phyloP scores from a whole-genome alignment of 306 rosid genomes.

The Acacia acuminata region DNA sequence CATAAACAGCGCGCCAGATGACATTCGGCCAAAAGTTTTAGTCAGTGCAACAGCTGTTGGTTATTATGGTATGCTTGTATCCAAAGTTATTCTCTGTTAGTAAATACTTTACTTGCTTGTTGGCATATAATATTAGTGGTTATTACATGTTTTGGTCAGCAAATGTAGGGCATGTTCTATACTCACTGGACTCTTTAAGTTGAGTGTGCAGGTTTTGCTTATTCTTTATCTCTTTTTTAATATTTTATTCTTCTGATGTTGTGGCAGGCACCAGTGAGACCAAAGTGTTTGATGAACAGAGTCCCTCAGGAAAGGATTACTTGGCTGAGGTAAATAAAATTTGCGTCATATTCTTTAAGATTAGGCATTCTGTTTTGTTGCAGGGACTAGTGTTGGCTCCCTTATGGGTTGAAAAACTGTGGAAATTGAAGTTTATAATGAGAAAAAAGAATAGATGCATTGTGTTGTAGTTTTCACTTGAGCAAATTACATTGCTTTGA shows the following conservation, averaged over 20 bases:
- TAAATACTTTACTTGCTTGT: slow-evolving; percentile 1
- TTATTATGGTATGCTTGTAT: slow-evolving; percentile 73
- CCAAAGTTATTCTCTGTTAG: not conserved
- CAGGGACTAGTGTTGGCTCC: not conserved
- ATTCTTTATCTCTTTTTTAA: slow-evolving; percentile 12
- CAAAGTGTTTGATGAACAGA: slow-evolving; percentile 70
- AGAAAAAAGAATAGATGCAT: not conserved
- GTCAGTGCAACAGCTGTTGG: slow-evolving; percentile 98
- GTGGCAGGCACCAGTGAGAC: slow-evolving; percentile 80
- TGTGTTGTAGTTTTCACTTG: not conserved
- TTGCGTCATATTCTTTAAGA: not conserved
- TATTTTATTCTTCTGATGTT: slow-evolving; percentile 22
- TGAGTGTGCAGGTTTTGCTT: not conserved
- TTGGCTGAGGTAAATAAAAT: slow-evolving; percentile 79
- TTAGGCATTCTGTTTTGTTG: not conserved
- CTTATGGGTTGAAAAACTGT: not conserved
- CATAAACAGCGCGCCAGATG: slow-evolving; percentile 75
- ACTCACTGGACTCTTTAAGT: not conserved
- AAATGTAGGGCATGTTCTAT: slow-evolving; percentile 3
- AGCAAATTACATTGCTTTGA: slow-evolving; percentile 22
- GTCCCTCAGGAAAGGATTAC: slow-evolving; percentile 93
- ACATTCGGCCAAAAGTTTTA: slow-evolving; percentile 72
- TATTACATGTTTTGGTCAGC: not conserved
- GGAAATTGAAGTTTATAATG: too few species aligned
- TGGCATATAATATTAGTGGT: slow-evolving; percentile 15